Conservation (phyloP, 805 yeast genomes). For the Candida mattraensis region DNA sequence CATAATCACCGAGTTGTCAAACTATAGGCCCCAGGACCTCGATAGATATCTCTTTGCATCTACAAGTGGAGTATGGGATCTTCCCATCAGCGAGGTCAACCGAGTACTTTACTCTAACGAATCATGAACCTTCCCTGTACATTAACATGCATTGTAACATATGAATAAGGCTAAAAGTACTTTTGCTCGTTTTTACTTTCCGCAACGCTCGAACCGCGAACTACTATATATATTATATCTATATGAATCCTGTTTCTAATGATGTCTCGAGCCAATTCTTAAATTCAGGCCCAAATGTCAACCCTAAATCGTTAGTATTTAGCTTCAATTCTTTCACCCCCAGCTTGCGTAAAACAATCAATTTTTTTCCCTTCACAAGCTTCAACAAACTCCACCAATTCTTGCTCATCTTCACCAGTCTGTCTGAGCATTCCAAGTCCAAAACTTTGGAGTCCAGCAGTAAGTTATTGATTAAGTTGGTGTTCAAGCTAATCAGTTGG, state of each 20-base stretch:
- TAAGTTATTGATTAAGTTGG: slow-evolving; percentile 19
- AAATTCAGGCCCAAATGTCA: slow-evolving; percentile 28
- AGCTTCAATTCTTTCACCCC: slow-evolving; percentile 16
- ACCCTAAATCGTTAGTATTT: slow-evolving; percentile 17
- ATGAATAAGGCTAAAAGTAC: too few species aligned
- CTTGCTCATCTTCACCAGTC: slow-evolving; percentile 24
- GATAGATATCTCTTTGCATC: slow-evolving; percentile 50
- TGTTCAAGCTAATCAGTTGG: slow-evolving; percentile 21
- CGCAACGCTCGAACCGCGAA: too few species aligned
- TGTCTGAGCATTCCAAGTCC: slow-evolving; percentile 18
- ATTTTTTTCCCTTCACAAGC: slow-evolving; percentile 12
- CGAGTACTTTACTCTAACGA: slow-evolving; percentile 50
- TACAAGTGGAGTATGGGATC: slow-evolving; percentile 85
- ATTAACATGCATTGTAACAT: too few species aligned
- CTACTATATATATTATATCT: not conserved
- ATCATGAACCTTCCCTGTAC: too few species aligned
- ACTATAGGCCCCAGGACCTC: slow-evolving; percentile 16
- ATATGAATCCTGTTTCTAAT: slow-evolving; percentile 6
- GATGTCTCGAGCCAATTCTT: slow-evolving; percentile 20
- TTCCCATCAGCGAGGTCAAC: slow-evolving; percentile 72
- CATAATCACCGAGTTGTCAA: slow-evolving; percentile 25
- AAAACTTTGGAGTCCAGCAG: slow-evolving; percentile 16
- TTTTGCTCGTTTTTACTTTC: too few species aligned
- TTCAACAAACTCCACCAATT: slow-evolving; percentile 30
- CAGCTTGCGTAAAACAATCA: slow-evolving; percentile 24